phyloP scores from a whole-genome alignment of 2,329 filamentous ascomycete genomes.

The Diaporthe aspalathi region DNA sequence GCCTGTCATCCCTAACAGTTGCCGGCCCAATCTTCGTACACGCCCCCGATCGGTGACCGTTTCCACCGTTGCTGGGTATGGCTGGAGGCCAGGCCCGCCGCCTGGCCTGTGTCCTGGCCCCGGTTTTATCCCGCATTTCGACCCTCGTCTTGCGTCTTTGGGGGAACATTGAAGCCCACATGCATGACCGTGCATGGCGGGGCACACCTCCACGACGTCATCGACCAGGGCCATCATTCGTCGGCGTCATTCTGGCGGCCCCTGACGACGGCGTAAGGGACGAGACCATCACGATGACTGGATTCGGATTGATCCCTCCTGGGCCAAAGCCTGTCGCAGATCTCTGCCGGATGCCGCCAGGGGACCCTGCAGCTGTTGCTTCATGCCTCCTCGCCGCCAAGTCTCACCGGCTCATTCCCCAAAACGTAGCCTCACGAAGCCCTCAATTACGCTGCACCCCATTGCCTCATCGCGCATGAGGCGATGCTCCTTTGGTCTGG shows the following conservation, averaged over 20 bases:
- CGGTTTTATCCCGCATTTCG: slow-evolving; percentile 8
- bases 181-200: slow-evolving; percentile 28
- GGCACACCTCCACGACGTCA: slow-evolving; percentile 27
- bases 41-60: slow-evolving; percentile 11
- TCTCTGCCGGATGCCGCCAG: slow-evolving; percentile 38
- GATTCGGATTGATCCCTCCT: too few relatives aligned
- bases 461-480: slow-evolving; percentile 34
- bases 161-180: too few relatives aligned
- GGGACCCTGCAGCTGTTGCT: slow-evolving; percentile 20
- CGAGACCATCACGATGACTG: slow-evolving; percentile 8
- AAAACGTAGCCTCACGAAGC: slow-evolving; percentile 36
- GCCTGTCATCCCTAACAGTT: background rate
- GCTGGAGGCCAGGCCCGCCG: background rate
- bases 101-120: slow-evolving; percentile 5
- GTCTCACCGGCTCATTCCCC: slow-evolving; percentile 32
- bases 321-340: slow-evolving; percentile 31
- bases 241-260: slow-evolving; percentile 27
- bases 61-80: background rate
- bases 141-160: slow-evolving; percentile 4
- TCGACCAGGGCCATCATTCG: slow-evolving; percentile 9
- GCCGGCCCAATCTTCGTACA: background rate
- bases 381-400: slow-evolving; percentile 21
- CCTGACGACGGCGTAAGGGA: background rate
- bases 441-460: slow-evolving; percentile 28
- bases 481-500: background rate